These are phyloP conservation scores for Metschnikowia baotianmanensis DNA, from an alignment of 805 yeast genomes.

Conservation along the genomic window DNA sequence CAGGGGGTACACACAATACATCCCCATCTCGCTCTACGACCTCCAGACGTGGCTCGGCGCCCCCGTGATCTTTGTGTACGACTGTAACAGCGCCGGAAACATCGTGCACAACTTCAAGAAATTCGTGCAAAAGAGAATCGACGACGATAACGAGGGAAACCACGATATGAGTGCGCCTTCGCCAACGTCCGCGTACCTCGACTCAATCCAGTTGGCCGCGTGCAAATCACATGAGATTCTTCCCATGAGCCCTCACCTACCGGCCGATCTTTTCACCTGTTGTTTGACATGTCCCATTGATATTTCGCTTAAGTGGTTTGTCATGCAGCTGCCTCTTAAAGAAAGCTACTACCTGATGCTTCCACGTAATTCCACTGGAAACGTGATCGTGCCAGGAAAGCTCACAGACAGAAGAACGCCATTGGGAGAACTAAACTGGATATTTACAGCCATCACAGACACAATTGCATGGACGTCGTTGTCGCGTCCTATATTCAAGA, in stretches of 20 bases:
- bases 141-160: conserved; percentile 71
- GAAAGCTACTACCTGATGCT: conserved; percentile 48
- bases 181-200: conserved; percentile 68
- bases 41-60: conserved; percentile 97
- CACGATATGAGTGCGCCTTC: conserved; percentile 53
- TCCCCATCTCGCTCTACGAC: conserved; percentile 93
- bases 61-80: conserved; percentile 92
- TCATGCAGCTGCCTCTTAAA: conserved; percentile 72
- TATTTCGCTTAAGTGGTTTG: conserved; percentile 86
- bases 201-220: conserved; percentile 91
- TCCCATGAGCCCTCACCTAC: conserved; percentile 91
- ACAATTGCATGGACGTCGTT: conserved; percentile 96
- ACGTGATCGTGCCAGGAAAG: conserved; percentile 81
- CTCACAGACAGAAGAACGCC: conserved; percentile 93
- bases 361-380: conserved; percentile 49
- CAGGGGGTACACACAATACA: conserved; percentile 94
- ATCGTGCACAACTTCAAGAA: conserved; percentile 85
- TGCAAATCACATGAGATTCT: conserved; percentile 81
- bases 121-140: conserved; percentile 85
- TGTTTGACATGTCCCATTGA: conserved; percentile 96
- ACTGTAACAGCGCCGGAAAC: conserved; percentile 92
- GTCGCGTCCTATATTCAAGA: conserved; percentile 83
- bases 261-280: conserved; percentile 94
- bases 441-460: conserved; percentile 95
- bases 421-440: conserved; percentile 94